Evolutionary conservation across 2,329 filamentous ascomycete genomes (phyloP).

Genomic region (Coleophoma eucalyptorum): DNA sequence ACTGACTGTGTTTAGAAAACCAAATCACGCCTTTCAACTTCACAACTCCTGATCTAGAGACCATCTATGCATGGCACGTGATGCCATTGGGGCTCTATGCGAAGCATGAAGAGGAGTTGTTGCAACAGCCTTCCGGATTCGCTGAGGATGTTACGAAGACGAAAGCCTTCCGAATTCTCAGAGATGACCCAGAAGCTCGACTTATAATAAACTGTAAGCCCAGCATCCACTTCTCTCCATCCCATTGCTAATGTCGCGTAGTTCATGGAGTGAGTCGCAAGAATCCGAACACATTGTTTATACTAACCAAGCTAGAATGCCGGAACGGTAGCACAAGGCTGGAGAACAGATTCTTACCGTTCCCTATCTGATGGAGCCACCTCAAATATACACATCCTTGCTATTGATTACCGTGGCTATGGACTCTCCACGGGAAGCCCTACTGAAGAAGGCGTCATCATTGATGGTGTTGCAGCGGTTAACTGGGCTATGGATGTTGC

Average conservation of each 20-base stretch:
- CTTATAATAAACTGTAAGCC: constrained; percentile 61
- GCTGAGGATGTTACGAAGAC: constrained; percentile 49
- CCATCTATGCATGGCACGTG: constrained; percentile 86
- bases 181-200: constrained; percentile 57
- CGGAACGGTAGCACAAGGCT: constrained; percentile 76
- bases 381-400: constrained; percentile 72
- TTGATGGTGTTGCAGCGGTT: constrained; percentile 70
- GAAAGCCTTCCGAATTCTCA: constrained; percentile 57
- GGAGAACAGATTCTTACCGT: constrained; percentile 75
- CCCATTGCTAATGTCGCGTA: constrained; percentile 24
- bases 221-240: background rate
- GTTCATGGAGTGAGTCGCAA: constrained; percentile 56
- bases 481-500: constrained; percentile 67
- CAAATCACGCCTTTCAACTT: constrained; percentile 87
- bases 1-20: constrained; percentile 50
- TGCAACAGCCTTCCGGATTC: constrained; percentile 37
- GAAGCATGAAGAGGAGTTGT: constrained; percentile 62
- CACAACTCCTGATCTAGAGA: constrained; percentile 69
- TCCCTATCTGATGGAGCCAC: constrained; percentile 68
- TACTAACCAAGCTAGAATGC: constrained; percentile 58
- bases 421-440: constrained; percentile 77
- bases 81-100: constrained; percentile 75
- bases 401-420: constrained; percentile 88
- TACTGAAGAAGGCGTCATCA: constrained; percentile 75
- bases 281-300: background rate